phyloP scores from a whole-genome alignment of 2,329 filamentous ascomycete species.

The Cladophialophora carrionii region DNA sequence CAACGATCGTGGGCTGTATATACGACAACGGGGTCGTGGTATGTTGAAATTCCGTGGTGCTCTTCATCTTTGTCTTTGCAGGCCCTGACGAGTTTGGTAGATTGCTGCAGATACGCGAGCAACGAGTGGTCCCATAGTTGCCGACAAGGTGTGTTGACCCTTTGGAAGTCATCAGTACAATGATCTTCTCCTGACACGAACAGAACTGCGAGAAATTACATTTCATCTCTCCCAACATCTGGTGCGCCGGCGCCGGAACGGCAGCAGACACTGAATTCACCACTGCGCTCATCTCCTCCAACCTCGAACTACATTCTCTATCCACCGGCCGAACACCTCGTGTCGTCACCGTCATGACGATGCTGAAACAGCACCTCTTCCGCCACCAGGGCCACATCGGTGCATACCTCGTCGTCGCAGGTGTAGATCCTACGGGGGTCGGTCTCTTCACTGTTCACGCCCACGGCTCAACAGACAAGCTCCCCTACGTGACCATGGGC shows the following conservation, averaged over 20 bases:
- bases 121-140: conserved; percentile 95
- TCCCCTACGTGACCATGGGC: conserved; percentile 99
- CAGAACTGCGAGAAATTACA: conserved; percentile 99
- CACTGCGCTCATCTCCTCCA: conserved; percentile 95
- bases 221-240: conserved; percentile 98
- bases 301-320: conserved; percentile 95
- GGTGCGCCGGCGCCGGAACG: conserved; percentile 97
- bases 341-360: conserved; percentile 98
- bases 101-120: conserved; percentile 98
- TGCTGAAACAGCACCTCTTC: conserved; percentile 99
- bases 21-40: conserved; percentile 96
- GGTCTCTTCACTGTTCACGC: conserved; percentile 98
- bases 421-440: conserved; percentile 91
- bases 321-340: conserved; percentile 95
- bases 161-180: neutral
- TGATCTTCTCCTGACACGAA: conserved; percentile 11
- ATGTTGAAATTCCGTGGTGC: conserved; percentile 46
- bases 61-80: conserved; percentile 2
- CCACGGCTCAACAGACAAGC: conserved; percentile 96
- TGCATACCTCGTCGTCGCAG: conserved; percentile 95
- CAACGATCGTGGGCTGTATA: conserved; percentile 96
- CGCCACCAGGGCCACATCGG: conserved; percentile 97
- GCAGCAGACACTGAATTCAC: conserved; percentile 99
- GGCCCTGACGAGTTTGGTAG: conserved; percentile 51
- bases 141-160: conserved; percentile 73